Evolutionary conservation across 2,329 filamentous ascomycete genomes (phyloP).

Genomic region (Beauveria sp.): DNA sequence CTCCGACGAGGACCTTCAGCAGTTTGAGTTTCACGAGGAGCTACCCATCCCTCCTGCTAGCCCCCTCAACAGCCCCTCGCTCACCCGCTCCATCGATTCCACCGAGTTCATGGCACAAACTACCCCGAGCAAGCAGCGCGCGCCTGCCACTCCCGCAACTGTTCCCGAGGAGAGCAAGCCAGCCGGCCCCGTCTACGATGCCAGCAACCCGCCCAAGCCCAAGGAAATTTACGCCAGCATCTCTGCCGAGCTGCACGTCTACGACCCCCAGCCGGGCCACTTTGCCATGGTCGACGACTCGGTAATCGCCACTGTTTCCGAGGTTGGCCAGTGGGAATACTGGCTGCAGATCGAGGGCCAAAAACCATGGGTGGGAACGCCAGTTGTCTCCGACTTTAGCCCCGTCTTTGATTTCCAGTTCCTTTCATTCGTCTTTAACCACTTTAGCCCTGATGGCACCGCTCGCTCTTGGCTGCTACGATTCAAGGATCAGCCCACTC

Average conservation of each 20-base stretch:
- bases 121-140: conserved; percentile 41
- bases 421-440: conserved; percentile 98
- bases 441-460: conserved; percentile 79
- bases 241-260: conserved; percentile 81
- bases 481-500: conserved; percentile 73
- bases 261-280: conserved; percentile 79
- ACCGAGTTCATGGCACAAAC: conserved; percentile 46
- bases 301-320: conserved; percentile 72
- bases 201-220: conserved; percentile 50
- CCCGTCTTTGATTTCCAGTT: conserved; percentile 99
- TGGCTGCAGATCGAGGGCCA: conserved; percentile 80
- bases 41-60: conserved; percentile 58
- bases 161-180: conserved; percentile 25
- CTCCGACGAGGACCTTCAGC: conserved; percentile 68
- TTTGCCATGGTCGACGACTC: conserved; percentile 74
- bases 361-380: conserved; percentile 79
- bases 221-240: conserved; percentile 69
- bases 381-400: conserved; percentile 84
- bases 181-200: conserved; percentile 16
- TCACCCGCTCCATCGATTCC: conserved; percentile 48
- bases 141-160: conserved; percentile 23
- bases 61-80: conserved; percentile 51
- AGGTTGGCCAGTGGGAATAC: conserved; percentile 88
- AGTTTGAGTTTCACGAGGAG: conserved; percentile 70
- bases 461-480: conserved; percentile 94